Percentiles rank a stretch among this genome's conserved stretches.
These are phyloP conservation scores for Boletus sensibilis DNA, from an alignment of 768 basidiomycete genomes.

Conservation along the genomic window DNA sequence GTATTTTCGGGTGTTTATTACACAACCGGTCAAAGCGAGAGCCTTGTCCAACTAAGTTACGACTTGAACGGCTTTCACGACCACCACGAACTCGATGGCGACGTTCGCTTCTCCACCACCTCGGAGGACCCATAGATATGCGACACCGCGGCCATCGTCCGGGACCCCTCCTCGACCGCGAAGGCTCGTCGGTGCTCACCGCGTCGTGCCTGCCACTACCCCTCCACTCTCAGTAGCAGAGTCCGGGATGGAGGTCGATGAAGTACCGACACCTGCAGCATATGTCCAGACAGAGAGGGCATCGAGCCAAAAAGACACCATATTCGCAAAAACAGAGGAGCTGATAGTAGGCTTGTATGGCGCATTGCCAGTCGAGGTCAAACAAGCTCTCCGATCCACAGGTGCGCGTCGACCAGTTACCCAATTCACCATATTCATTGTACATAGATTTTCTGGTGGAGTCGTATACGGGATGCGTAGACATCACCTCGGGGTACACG, in stretches of 20 bases:
- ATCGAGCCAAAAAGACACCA: slow-evolving; percentile 30
- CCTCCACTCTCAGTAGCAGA: slow-evolving; percentile 38
- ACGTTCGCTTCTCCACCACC: slow-evolving; percentile 64
- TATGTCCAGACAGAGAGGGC: slow-evolving; percentile 39
- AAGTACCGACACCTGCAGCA: slow-evolving; percentile 41
- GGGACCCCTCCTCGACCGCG: slow-evolving; percentile 28
- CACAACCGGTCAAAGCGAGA: neutral
- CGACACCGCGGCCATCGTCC: slow-evolving; percentile 25
- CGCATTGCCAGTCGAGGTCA: slow-evolving; percentile 69
- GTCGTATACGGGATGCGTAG: slow-evolving; percentile 67
- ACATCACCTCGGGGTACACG: slow-evolving; percentile 70
- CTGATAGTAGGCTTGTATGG: slow-evolving; percentile 66
- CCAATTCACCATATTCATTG: neutral
- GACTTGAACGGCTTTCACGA: neutral
- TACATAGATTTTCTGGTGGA: slow-evolving; percentile 68
- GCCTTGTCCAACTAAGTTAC: too few relatives aligned
- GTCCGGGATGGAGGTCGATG: slow-evolving; percentile 71
- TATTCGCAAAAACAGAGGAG: slow-evolving; percentile 76
- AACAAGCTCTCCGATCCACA: slow-evolving; percentile 65
- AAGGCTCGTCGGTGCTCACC: slow-evolving; percentile 26
- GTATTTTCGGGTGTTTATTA: slow-evolving; percentile 15
- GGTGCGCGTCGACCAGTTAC: slow-evolving; percentile 38
- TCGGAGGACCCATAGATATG: slow-evolving; percentile 45
- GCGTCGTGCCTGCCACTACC: slow-evolving; percentile 17
- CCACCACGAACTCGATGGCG: slow-evolving; percentile 29